Conservation (phyloP, 768 basidiomycete species). For the Auricularia sp. region DNA sequence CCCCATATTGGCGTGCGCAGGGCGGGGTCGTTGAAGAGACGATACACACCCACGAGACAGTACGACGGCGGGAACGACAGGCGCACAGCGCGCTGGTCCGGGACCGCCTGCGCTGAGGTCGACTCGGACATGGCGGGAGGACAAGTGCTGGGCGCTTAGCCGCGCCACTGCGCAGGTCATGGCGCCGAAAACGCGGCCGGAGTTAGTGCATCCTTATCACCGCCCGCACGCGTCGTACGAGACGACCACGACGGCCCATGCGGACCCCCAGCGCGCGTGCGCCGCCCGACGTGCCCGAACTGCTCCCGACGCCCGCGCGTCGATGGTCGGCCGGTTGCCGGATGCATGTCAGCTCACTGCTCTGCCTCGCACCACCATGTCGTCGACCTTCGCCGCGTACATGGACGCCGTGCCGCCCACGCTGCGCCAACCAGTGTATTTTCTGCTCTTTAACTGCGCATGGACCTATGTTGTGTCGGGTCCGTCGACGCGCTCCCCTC, state of each 20-base stretch:
- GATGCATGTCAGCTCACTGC: background rate
- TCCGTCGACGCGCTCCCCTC: background rate
- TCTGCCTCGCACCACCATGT: background rate
- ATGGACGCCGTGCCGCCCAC: constrained; percentile 6
- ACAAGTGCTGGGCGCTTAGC: no score
- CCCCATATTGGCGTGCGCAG: constrained; percentile 68
- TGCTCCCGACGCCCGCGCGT: background rate
- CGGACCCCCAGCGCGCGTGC: no score
- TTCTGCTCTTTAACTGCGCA: constrained; percentile 40
- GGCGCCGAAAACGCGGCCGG: no score
- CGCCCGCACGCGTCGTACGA: no score
- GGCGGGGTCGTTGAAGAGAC: constrained; percentile 61
- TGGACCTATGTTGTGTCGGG: constrained; percentile 50
- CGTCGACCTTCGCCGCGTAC: background rate
- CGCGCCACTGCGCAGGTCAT: no score
- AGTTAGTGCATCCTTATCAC: no score
- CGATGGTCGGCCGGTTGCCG: background rate
- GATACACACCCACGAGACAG: constrained; percentile 73
- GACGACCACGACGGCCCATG: no score
- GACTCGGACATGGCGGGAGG: background rate
- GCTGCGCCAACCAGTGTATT: constrained; percentile 35
- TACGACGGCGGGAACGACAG: constrained; percentile 77
- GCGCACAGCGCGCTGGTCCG: constrained; percentile 19
- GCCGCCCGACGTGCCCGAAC: no score
- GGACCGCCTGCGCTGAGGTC: background rate